These are phyloP conservation scores for Erythrophleum ivorense DNA, from an alignment of 331 rosid genomes.

Conservation along the genomic window DNA sequence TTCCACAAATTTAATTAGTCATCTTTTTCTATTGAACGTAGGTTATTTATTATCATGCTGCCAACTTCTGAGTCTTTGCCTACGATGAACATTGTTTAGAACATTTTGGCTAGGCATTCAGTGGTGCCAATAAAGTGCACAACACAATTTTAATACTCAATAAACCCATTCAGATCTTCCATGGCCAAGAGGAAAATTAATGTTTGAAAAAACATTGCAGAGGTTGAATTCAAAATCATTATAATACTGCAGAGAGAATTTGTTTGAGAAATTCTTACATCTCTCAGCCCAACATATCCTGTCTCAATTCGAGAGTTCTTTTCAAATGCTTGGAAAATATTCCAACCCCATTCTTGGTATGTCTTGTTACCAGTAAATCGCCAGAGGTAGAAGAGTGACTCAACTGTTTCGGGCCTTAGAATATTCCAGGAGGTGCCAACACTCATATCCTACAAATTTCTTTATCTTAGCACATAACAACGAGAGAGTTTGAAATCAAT, in stretches of 20 bases:
- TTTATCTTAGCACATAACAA: conserved; percentile 38
- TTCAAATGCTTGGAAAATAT: conserved; percentile 95
- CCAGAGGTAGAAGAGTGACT: conserved; percentile 96
- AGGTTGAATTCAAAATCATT: background rate
- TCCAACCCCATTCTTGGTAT: conserved; percentile 99
- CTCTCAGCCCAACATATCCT: conserved; percentile 96
- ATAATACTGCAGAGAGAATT: background rate
- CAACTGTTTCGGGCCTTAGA: conserved; percentile 92
- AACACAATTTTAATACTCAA: conserved; percentile 16
- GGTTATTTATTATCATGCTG: conserved; percentile 14
- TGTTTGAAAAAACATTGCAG: conserved; percentile 34
- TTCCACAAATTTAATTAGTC: background rate
- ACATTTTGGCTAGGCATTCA: conserved; percentile 20
- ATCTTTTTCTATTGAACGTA: background rate
- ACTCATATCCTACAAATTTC: conserved; percentile 70
- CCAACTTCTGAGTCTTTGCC: conserved; percentile 16
- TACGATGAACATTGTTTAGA: conserved; percentile 19
- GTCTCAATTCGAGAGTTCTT: conserved; percentile 81
- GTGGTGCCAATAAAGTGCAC: background rate
- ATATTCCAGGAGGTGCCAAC: conserved; percentile 99
- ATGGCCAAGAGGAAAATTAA: conserved; percentile 28
- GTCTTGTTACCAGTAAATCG: conserved; percentile 92
- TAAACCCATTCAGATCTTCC: conserved; percentile 28
- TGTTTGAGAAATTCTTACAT: conserved; percentile 62
- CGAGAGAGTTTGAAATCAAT: conserved; percentile 8